phyloP scores from a whole-genome alignment of 352 stramenopile species.

The Globisporangium radiosum region DNA sequence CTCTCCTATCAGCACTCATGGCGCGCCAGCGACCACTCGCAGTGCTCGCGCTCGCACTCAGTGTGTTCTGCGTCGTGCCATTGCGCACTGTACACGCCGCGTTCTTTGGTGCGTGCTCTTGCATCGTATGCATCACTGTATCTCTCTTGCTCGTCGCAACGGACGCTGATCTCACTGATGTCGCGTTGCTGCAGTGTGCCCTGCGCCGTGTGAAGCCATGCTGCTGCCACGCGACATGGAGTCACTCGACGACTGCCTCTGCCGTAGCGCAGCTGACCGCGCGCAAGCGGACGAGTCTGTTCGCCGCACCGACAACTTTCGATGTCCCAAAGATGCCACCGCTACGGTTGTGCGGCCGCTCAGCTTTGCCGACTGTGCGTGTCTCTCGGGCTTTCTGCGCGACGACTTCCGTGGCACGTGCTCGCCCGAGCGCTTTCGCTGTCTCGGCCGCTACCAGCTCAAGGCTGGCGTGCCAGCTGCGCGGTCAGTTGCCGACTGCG shows the following conservation, averaged over 20 bases:
- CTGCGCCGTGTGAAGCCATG: slow-evolving; percentile 59
- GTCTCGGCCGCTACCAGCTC: slow-evolving; percentile 49
- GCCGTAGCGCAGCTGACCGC: slow-evolving; percentile 9
- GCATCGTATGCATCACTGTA: background rate
- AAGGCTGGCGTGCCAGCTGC: slow-evolving; percentile 21
- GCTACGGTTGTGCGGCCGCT: slow-evolving; percentile 24
- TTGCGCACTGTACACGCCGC: slow-evolving; percentile 16
- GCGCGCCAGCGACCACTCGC: slow-evolving; percentile 11
- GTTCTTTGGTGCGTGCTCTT: slow-evolving; percentile 28
- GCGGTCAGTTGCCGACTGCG: slow-evolving; percentile 60
- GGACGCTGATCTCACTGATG: too few species aligned
- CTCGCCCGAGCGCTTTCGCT: slow-evolving; percentile 37
- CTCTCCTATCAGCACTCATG: slow-evolving; percentile 9
- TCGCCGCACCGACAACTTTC: slow-evolving; percentile 9
- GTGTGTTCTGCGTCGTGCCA: slow-evolving; percentile 1
- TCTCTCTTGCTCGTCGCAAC: too few species aligned
- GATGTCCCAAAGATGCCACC: slow-evolving; percentile 26
- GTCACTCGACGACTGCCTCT: slow-evolving; percentile 65
- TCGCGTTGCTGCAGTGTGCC: slow-evolving; percentile 32
- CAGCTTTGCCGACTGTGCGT: slow-evolving; percentile 39
- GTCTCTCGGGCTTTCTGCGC: slow-evolving; percentile 21
- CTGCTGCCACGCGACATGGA: slow-evolving; percentile 82
- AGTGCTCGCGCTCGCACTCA: slow-evolving; percentile 7
- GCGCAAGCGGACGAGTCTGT: slow-evolving; percentile 9
- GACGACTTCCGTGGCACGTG: slow-evolving; percentile 33